Evolutionary conservation across 208 protist genomes (phyloP), one percentile per base, ranked within the genome.

Genomic region (Histomonas meleagridis): DNA sequence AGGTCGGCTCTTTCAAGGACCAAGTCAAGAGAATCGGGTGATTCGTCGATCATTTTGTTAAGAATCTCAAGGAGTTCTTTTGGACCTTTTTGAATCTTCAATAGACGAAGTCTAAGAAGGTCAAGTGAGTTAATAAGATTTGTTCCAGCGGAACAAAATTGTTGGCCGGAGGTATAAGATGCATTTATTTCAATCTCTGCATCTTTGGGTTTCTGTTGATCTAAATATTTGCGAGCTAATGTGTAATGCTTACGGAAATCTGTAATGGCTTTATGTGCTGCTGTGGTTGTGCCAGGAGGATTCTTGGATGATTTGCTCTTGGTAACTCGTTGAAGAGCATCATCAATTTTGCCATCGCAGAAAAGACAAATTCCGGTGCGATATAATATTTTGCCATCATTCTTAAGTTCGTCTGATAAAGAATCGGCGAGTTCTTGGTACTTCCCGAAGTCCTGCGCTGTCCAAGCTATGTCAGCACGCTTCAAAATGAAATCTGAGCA

Each of bases 381-480:
- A n/a, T 86, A 86, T 38, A 51, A 43, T n/a, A 86, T 12, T 9
- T 51, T 46, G 7, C 46, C 40, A 86, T 86, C 76, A n/a, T 55
- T 86, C 38, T 32, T 14, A 35, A 38, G 55, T 43, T 51, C 43
- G 23, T 43, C 32, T 38, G 51, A 26, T 18, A 86, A 16, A 38
- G 23, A 14, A 32, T 51, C 46, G 16, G 40, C 18, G 26, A 86
- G 18, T 18, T 86, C 26, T n/a, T 86, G 51, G 7, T 86, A 43
- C 2, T 23, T 28, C n/a, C 18, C 76, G 16, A 86, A 49, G 3
- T 86, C 40, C 55, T n/a, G 43, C 0, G 46, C 21, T 18, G 55
- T 86, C 76, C 76, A 86, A 38, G 76, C 76, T 2, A 86, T 86
- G 16, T 86, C 46, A 32, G 76, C 76, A 57, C 76, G 23, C 10